A percentile compares a stretch with the other conserved stretches of the same genome.
These are phyloP conservation scores for Trichophyton rubrum DNA, from an alignment of 2,329 filamentous ascomycete species.

Conservation along the genomic window DNA sequence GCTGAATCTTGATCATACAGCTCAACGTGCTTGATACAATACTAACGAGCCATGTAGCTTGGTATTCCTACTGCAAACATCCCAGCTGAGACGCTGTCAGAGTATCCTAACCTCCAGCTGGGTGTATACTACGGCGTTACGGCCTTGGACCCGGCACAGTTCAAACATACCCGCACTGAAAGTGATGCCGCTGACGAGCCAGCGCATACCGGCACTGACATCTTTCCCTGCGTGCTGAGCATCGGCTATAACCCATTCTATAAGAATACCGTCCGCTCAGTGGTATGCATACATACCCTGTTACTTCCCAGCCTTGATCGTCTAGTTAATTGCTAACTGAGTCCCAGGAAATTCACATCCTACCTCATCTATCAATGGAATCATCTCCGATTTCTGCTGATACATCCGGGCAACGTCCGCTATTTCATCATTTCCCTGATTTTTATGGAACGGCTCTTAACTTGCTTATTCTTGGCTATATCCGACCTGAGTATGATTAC, in stretches of 20 bases:
- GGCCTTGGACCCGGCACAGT: conserved; percentile 45
- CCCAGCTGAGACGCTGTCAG: conserved; percentile 54
- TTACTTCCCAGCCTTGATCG: neutral
- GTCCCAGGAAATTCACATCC: conserved; percentile 66
- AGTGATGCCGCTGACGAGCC: neutral
- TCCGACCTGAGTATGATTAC: conserved; percentile 84
- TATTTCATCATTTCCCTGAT: conserved; percentile 43
- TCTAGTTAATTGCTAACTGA: neutral
- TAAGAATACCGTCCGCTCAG: conserved; percentile 73
- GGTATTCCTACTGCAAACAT: conserved; percentile 95
- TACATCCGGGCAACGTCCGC: conserved; percentile 14
- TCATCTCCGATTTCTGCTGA: conserved; percentile 19
- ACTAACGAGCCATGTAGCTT: conserved; percentile 42
- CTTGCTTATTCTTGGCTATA: conserved; percentile 70
- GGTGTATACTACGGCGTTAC: conserved; percentile 95
- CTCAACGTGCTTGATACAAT: neutral
- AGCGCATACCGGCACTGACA: conserved; percentile 16
- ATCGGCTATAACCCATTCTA: conserved; percentile 98
- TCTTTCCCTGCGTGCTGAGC: conserved; percentile 83
- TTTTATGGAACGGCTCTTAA: conserved; percentile 79
- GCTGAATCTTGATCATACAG: neutral
- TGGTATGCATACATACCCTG: conserved; percentile 34
- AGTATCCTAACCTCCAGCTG: conserved; percentile 46
- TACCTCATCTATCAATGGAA: conserved; percentile 53
- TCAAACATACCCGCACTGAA: conserved; percentile 15